A percentile compares a stretch with the other conserved stretches of the same genome.
phyloP scores from a whole-genome alignment of 225 moss, liverwort and hornwort species.

The Thuidium tamariscinum region DNA sequence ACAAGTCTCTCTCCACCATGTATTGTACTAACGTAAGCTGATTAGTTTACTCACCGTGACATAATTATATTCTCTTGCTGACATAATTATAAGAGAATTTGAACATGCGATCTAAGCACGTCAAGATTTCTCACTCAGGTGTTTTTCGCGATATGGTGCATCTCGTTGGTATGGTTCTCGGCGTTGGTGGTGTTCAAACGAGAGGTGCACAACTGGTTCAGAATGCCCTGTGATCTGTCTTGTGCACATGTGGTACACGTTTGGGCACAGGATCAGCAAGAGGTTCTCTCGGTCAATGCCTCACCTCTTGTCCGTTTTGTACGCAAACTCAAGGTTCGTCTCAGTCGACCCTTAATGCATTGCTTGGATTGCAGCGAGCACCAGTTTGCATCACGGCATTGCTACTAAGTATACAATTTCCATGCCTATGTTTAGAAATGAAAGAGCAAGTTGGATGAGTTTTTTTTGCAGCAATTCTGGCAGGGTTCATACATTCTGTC shows the following conservation, averaged over 20 bases:
- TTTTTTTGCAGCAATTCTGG: not conserved
- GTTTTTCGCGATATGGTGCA: constrained; percentile 55
- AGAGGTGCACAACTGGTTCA: constrained; percentile 62
- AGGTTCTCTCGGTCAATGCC: constrained; percentile 36
- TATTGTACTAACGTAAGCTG: not conserved
- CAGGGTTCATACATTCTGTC: not conserved
- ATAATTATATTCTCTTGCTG: not conserved
- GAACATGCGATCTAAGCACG: not conserved
- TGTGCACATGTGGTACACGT: constrained; percentile 33
- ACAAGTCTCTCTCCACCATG: not conserved
- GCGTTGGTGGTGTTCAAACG: constrained; percentile 44
- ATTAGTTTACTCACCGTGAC: not conserved
- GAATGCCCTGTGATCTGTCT: constrained; percentile 42
- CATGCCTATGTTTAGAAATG: not conserved
- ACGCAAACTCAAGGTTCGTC: constrained; percentile 44
- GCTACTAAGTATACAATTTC: not conserved
- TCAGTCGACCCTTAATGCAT: not conserved
- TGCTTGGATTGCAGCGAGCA: no score
- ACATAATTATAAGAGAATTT: not conserved
- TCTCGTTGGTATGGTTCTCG: constrained; percentile 50
- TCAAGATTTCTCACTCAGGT: constrained; percentile 16
- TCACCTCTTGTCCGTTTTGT: constrained; percentile 28
- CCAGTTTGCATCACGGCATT: not conserved
- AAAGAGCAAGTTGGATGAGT: not conserved
- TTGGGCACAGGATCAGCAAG: constrained; percentile 47